Conservation (phyloP, 768 basidiomycete genomes). For the Trametopsis cervina region DNA sequence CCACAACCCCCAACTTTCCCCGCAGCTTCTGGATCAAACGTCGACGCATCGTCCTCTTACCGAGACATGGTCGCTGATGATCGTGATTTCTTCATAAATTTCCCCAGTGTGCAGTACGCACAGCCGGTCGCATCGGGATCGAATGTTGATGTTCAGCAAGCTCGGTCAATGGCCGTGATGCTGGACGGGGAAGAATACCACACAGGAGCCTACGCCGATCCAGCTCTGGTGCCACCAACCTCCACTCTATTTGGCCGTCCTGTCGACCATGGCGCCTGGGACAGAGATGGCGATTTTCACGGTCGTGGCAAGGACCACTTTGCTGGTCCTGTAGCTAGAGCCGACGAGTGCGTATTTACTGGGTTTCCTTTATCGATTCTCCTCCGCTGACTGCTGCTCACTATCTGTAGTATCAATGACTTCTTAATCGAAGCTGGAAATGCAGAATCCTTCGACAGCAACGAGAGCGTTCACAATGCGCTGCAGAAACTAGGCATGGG, state of each 20-base stretch:
- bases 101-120: too few relatives aligned
- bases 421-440: conserved; percentile 52
- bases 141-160: conserved; percentile 1
- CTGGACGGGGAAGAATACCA: background rate
- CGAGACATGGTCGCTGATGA: too few relatives aligned
- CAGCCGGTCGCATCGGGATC: conserved; percentile 3
- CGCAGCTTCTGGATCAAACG: conserved; percentile 18
- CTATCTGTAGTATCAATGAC: conserved; percentile 37
- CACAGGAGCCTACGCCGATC: too few relatives aligned
- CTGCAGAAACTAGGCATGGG: conserved; percentile 45
- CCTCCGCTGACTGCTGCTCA: conserved; percentile 2
- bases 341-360: conserved; percentile 39
- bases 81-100: too few relatives aligned
- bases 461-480: conserved; percentile 51
- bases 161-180: background rate
- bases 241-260: too few relatives aligned
- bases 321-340: conserved; percentile 30
- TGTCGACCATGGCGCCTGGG: conserved; percentile 25
- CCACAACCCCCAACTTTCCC: too few relatives aligned
- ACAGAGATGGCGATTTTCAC: conserved; percentile 39
- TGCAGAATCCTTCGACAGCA: conserved; percentile 50
- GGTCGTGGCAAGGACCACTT: conserved; percentile 23
- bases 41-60: too few relatives aligned
- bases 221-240: too few relatives aligned
- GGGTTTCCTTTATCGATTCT: background rate